These are phyloP conservation scores for Trypanosoma platydactyli DNA, from an alignment of 208 protist species.

Conservation along the genomic window DNA sequence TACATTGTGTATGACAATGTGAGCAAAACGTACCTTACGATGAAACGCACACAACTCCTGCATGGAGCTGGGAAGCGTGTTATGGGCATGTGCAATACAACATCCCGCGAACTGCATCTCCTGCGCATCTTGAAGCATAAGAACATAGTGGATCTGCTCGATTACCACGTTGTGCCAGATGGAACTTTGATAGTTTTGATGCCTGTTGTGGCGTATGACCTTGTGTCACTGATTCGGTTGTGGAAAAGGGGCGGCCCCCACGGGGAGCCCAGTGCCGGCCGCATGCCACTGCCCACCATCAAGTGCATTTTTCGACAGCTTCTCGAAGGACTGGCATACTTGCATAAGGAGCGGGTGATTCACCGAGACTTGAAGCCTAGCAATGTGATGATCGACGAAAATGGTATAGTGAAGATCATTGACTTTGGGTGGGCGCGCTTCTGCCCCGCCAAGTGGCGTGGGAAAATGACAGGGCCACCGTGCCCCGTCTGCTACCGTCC, in stretches of 20 bases:
- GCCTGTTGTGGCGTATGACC: constrained; percentile 75
- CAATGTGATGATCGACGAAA: constrained; percentile 85
- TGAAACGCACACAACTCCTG: constrained; percentile 84
- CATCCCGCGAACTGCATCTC: constrained; percentile 72
- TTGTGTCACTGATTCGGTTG: constrained; percentile 60
- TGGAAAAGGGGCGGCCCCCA: constrained; percentile 32
- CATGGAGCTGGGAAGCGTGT: constrained; percentile 42
- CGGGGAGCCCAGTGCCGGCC: constrained; percentile 25
- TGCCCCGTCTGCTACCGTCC: constrained; percentile 74
- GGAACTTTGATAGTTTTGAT: constrained; percentile 72
- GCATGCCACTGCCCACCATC: constrained; percentile 71
- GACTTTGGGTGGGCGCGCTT: constrained; percentile 90
- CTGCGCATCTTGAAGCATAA: constrained; percentile 67
- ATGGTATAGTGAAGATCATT: constrained; percentile 79
- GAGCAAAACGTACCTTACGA: constrained; percentile 64
- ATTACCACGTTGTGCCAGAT: constrained; percentile 72
- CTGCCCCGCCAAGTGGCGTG: constrained; percentile 22
- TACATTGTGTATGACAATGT: constrained; percentile 83
- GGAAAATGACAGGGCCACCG: constrained; percentile 70
- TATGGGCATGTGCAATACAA: constrained; percentile 70
- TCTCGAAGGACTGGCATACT: constrained; percentile 70
- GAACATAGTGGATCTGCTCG: constrained; percentile 65
- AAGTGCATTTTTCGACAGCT: constrained; percentile 87
- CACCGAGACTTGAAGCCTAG: constrained; percentile 90
- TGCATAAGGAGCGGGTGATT: constrained; percentile 76